phyloP scores from a whole-genome alignment of 2,329 filamentous ascomycete species.

The Pseudogymnoascus sp. region DNA sequence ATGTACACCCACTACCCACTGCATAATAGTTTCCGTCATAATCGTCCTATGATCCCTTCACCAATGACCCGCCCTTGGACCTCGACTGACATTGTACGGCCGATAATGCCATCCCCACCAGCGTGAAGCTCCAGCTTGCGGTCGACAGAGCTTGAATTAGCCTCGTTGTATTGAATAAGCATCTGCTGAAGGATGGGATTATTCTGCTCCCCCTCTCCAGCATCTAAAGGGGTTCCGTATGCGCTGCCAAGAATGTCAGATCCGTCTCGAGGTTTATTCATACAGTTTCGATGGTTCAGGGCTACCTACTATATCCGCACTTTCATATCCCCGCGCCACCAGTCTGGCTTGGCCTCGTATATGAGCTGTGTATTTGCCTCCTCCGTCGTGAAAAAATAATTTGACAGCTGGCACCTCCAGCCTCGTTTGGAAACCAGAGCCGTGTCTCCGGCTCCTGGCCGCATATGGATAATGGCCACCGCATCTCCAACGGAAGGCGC shows the following conservation, averaged over 20 bases:
- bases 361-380: background rate
- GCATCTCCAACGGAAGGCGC: conserved; percentile 5
- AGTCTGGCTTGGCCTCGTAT: conserved; percentile 5
- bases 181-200: conserved; percentile 6
- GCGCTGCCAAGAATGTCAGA: background rate
- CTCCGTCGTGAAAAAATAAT: background rate
- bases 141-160: conserved; percentile 5
- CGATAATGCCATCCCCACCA: conserved; percentile 6
- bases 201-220: background rate
- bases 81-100: conserved; percentile 3
- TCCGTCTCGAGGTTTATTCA: background rate
- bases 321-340: conserved; percentile 1
- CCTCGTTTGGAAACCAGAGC: background rate
- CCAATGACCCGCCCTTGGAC: conserved; percentile 1
- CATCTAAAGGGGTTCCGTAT: background rate
- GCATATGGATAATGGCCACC: conserved; percentile 1
- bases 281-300: background rate
- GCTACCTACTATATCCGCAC: background rate
- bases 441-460: background rate
- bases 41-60: conserved; percentile 1
- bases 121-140: background rate
- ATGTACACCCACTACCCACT: too few relatives aligned
- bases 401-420: conserved; percentile 3
- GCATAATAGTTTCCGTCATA: background rate
- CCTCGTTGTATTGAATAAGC: background rate